A percentile compares a stretch with the other conserved stretches of the same genome.
These are phyloP conservation scores for Monosporozyma yasuniensis DNA, from an alignment of 805 yeast genomes.

Conservation along the genomic window DNA sequence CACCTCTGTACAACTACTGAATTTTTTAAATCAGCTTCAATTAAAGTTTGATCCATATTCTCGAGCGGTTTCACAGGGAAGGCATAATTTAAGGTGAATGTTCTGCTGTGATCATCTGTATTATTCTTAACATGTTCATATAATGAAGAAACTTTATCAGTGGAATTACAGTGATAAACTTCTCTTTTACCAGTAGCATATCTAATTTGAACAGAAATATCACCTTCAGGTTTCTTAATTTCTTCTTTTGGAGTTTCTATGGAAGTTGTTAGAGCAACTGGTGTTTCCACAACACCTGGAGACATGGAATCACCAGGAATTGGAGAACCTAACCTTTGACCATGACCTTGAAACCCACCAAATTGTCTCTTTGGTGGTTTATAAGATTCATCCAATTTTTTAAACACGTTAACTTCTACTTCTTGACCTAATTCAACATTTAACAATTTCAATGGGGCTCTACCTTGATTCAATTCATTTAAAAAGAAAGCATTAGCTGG, in stretches of 20 bases:
- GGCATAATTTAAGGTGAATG: slow-evolving; percentile 63
- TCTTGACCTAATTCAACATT: slow-evolving; percentile 85
- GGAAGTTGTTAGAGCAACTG: slow-evolving; percentile 12
- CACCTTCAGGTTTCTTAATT: slow-evolving; percentile 38
- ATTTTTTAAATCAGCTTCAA: slow-evolving; percentile 67
- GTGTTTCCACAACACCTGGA: slow-evolving; percentile 4
- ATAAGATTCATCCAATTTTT: slow-evolving; percentile 74
- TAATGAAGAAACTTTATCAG: slow-evolving; percentile 55
- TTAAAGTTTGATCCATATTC: slow-evolving; percentile 47
- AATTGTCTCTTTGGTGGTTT: slow-evolving; percentile 51
- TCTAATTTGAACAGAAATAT: slow-evolving; percentile 70
- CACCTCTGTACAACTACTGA: slow-evolving; percentile 90
- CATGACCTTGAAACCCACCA: slow-evolving; percentile 70
- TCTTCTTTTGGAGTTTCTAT: slow-evolving; percentile 18
- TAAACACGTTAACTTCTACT: slow-evolving; percentile 81
- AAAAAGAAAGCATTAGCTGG: slow-evolving; percentile 76
- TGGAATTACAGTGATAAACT: slow-evolving; percentile 52
- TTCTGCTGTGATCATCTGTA: slow-evolving; percentile 35
- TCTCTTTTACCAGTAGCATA: slow-evolving; percentile 72
- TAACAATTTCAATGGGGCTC: slow-evolving; percentile 79
- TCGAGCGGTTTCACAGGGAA: slow-evolving; percentile 74
- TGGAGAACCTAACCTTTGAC: slow-evolving; percentile 83
- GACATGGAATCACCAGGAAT: slow-evolving; percentile 57
- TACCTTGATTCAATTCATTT: slow-evolving; percentile 74
- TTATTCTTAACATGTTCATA: slow-evolving; percentile 58